These are phyloP conservation scores for Ophiostoma sp. DNA, from an alignment of 2,329 filamentous ascomycete genomes.

Conservation along the genomic window DNA sequence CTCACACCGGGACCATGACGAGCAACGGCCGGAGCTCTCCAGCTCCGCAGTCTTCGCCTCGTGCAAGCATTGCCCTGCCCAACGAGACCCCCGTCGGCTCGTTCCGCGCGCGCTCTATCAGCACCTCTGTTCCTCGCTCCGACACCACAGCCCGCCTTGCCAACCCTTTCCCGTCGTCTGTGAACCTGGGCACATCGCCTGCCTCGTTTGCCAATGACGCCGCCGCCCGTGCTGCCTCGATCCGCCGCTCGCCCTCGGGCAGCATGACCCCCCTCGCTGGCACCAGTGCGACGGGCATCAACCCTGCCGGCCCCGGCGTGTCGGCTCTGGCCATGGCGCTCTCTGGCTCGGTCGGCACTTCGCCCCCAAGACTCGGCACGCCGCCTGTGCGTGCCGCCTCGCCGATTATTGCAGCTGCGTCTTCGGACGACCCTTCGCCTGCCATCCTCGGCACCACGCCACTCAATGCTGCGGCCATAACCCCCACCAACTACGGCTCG, in stretches of 20 bases:
- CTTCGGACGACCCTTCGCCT: slow-evolving; percentile 38
- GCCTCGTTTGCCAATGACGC: slow-evolving; percentile 16
- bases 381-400: slow-evolving; percentile 56
- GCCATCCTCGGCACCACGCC: slow-evolving; percentile 29
- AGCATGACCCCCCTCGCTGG: slow-evolving; percentile 60
- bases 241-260: slow-evolving; percentile 42
- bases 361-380: slow-evolving; percentile 65
- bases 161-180: slow-evolving; percentile 46
- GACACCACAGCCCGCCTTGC: slow-evolving; percentile 58
- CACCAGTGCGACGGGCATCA: slow-evolving; percentile 53
- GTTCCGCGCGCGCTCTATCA: slow-evolving; percentile 42
- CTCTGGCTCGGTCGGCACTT: slow-evolving; percentile 64
- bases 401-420: slow-evolving; percentile 35
- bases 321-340: slow-evolving; percentile 88
- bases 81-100: slow-evolving; percentile 47
- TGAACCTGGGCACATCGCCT: slow-evolving; percentile 34
- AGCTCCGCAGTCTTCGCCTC: slow-evolving; percentile 24
- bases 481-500: slow-evolving; percentile 75
- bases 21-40: slow-evolving; percentile 26
- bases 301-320: slow-evolving; percentile 68
- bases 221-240: slow-evolving; percentile 13
- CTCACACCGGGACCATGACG: slow-evolving; percentile 19
- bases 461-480: slow-evolving; percentile 42
- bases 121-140: slow-evolving; percentile 52
- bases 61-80: slow-evolving; percentile 37